Percentiles rank a stretch among this genome's conserved stretches.
These are phyloP conservation scores for Isoetes taiwanensis DNA, from an alignment of 75 land plant species.

Conservation along the genomic window DNA sequence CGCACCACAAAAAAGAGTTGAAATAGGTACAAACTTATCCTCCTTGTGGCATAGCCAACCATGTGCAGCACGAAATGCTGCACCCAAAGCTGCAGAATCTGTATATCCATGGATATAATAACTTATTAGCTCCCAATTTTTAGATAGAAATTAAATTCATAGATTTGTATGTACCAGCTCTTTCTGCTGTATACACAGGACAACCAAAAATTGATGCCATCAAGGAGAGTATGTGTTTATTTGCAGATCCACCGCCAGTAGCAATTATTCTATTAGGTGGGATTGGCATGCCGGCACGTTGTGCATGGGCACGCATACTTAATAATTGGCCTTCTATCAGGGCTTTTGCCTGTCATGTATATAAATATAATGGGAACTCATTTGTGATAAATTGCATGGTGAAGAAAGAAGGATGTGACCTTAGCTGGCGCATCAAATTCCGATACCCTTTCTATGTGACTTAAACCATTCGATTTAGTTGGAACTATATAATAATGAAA, in stretches of 20 bases:
- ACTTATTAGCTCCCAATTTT: too few species aligned
- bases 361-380: not conserved
- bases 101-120: too few species aligned
- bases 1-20: conserved; percentile 40
- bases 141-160: too few species aligned
- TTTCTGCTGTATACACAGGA: conserved; percentile 62
- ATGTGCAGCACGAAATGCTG: conserved; percentile 90
- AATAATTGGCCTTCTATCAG: conserved; percentile 87
- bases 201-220: conserved; percentile 85
- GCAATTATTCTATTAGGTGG: conserved; percentile 89
- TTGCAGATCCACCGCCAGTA: conserved; percentile 96
- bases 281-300: conserved; percentile 82
- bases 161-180: conserved; percentile 43
- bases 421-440: conserved; percentile 74
- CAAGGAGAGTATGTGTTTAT: conserved; percentile 38
- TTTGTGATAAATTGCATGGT: not conserved
- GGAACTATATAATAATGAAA: not conserved
- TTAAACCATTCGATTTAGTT: not conserved
- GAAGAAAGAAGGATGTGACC: conserved; percentile 27
- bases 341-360: conserved; percentile 53
- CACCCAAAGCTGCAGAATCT: conserved; percentile 98
- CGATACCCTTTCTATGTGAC: conserved; percentile 35
- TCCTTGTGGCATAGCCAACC: conserved; percentile 72
- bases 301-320: conserved; percentile 77
- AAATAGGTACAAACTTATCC: conserved; percentile 58